Evolutionary conservation across 768 basidiomycete species (phyloP).

Genomic region (Kwoniella botswanensis): DNA sequence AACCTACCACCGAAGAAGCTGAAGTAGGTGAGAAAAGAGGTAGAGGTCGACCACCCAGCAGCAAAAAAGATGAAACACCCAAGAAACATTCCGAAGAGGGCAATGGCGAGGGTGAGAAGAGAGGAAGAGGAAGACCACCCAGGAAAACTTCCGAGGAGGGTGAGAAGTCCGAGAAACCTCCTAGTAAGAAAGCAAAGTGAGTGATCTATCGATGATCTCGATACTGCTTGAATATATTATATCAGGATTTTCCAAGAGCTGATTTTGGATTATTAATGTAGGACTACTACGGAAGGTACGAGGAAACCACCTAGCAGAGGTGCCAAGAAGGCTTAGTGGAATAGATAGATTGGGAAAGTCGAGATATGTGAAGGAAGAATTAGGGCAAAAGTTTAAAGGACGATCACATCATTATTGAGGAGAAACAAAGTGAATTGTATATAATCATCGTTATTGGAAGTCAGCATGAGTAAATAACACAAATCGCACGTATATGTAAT

Average conservation of each 20-base stretch:
- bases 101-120: conserved; percentile 6
- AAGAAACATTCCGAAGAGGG: conserved; percentile 24
- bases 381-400: not conserved
- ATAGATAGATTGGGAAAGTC: not conserved
- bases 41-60: conserved; percentile 12
- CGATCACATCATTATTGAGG: not conserved
- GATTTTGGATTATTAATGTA: not conserved
- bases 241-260: not conserved
- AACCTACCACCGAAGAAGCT: conserved; percentile 5
- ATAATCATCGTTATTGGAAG: too few species aligned
- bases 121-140: conserved; percentile 18
- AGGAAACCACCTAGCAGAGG: conserved; percentile 42
- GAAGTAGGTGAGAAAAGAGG: conserved; percentile 16
- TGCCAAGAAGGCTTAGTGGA: conserved; percentile 23
- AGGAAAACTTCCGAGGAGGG: conserved; percentile 26
- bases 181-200: conserved; percentile 53
- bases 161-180: conserved; percentile 36
- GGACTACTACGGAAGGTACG: conserved; percentile 36
- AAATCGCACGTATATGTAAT: too few species aligned
- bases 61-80: conserved; percentile 13
- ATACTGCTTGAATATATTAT: not conserved
- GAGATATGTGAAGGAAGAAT: conserved; percentile 4
- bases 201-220: conserved; percentile 8
- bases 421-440: too few species aligned
- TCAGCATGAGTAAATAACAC: too few species aligned